Percentiles rank a stretch among this genome's conserved stretches.
Evolutionary conservation across 2,329 filamentous ascomycete genomes (phyloP).

Genomic region (Claviceps citrina): DNA sequence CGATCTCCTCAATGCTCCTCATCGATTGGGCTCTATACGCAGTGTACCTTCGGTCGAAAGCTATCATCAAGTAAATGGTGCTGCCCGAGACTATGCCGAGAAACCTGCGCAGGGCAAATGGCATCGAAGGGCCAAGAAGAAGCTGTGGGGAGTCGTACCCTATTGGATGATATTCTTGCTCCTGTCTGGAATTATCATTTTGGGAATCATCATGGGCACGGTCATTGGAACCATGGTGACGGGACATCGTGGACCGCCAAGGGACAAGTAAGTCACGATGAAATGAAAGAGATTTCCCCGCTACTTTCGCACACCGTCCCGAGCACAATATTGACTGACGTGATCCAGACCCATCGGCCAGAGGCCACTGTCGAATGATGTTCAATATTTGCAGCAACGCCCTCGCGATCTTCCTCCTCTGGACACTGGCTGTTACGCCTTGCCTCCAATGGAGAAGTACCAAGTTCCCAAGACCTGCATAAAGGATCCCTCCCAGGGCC

Average conservation of each 20-base stretch:
- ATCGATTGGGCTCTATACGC: conserved; percentile 30
- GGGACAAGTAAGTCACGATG: conserved; percentile 13
- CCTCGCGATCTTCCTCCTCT: conserved; percentile 37
- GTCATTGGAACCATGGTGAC: conserved; percentile 22
- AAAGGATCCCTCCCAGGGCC: conserved; percentile 34
- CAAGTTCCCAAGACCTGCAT: conserved; percentile 41
- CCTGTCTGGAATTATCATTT: conserved; percentile 31
- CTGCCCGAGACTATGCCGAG: conserved; percentile 29
- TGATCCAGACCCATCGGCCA: conserved; percentile 10
- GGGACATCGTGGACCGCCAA: conserved; percentile 5
- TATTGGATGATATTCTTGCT: conserved; percentile 45
- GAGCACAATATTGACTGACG: background rate
- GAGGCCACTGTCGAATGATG: conserved; percentile 27
- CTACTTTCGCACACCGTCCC: too few species aligned
- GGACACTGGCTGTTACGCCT: conserved; percentile 36
- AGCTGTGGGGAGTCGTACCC: conserved; percentile 43
- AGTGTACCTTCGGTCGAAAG: conserved; percentile 30
- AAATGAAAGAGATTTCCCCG: too few species aligned
- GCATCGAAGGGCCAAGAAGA: conserved; percentile 37
- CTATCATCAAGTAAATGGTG: conserved; percentile 38
- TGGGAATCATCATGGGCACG: conserved; percentile 41
- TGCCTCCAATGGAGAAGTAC: conserved; percentile 39
- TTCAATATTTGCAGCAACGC: conserved; percentile 32
- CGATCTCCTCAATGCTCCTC: conserved; percentile 31
- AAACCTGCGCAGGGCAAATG: conserved; percentile 35